A percentile compares a stretch with the other conserved stretches of the same genome.
phyloP scores from a whole-genome alignment of 441 rosid species.

The Melastoma candidum region DNA sequence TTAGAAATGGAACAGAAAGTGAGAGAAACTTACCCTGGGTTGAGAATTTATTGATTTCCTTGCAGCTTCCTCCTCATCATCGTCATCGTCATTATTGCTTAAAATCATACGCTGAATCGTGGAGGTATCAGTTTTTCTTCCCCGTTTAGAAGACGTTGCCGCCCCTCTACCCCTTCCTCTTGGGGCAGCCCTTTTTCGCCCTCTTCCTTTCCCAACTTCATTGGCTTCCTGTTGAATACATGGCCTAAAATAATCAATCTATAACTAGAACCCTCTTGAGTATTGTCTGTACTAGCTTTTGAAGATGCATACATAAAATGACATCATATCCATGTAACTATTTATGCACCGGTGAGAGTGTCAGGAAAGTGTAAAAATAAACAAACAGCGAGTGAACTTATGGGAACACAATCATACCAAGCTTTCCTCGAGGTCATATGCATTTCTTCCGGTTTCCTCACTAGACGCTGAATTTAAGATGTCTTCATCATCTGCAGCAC shows the following conservation, averaged over 20 bases:
- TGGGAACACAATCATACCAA: constrained; percentile 39
- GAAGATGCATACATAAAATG: too few relatives aligned
- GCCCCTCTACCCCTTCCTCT: constrained; percentile 46
- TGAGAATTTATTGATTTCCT: constrained; percentile 51
- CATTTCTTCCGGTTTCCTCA: constrained; percentile 47
- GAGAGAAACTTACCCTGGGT: constrained; percentile 52
- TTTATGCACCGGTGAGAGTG: too few relatives aligned
- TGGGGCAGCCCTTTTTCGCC: constrained; percentile 71
- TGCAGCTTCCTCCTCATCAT: constrained; percentile 48
- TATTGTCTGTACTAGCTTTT: too few relatives aligned
- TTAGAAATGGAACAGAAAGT: constrained; percentile 1
- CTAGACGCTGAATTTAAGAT: constrained; percentile 75
- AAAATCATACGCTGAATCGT: constrained; percentile 46
- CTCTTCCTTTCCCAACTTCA: constrained; percentile 31
- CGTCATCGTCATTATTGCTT: constrained; percentile 63
- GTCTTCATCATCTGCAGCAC: constrained; percentile 43
- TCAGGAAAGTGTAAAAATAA: too few relatives aligned
- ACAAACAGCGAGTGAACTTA: too few relatives aligned
- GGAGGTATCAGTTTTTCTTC: constrained; percentile 58
- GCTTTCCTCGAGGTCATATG: constrained; percentile 41
- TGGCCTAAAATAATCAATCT: not conserved
- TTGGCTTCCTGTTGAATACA: constrained; percentile 33
- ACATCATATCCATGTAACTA: too few relatives aligned
- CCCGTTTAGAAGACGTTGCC: constrained; percentile 56
- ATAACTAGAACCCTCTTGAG: too few relatives aligned